Evolutionary conservation across 2,329 filamentous ascomycete species (phyloP).

Genomic region (Fusarium albosuccineum): DNA sequence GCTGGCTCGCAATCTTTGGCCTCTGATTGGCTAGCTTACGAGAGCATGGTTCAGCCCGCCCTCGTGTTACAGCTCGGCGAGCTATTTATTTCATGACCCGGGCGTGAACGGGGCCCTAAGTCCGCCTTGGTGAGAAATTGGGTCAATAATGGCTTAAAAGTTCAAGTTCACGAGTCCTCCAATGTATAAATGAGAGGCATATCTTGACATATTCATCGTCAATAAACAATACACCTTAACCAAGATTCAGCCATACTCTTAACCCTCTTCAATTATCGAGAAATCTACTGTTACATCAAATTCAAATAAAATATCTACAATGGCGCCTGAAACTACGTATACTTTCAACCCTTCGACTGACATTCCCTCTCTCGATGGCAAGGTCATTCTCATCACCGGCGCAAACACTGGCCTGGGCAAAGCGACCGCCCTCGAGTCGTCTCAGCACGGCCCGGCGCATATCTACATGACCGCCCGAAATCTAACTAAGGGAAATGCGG

Average conservation of each 20-base stretch:
- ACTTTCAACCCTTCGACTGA: neutral
- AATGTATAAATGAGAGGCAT: neutral
- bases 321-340: neutral
- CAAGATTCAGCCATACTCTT: neutral
- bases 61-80: neutral
- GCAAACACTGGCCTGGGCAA: slow-evolving; percentile 6
- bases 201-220: neutral
- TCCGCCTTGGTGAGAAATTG: neutral
- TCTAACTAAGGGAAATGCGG: neutral
- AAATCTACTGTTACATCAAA: neutral
- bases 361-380: neutral
- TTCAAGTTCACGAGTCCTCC: neutral
- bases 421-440: neutral
- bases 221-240: neutral
- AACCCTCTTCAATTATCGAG: too few species aligned
- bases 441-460: neutral
- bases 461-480: neutral
- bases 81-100: neutral
- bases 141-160: too few species aligned
- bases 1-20: slow-evolving; percentile 1
- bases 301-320: neutral
- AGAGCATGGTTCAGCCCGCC: neutral
- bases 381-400: slow-evolving; percentile 5
- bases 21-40: neutral
- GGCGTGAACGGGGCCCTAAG: neutral